Conservation (phyloP, 2,329 filamentous ascomycete genomes). For the Aspergillus udagawae region DNA sequence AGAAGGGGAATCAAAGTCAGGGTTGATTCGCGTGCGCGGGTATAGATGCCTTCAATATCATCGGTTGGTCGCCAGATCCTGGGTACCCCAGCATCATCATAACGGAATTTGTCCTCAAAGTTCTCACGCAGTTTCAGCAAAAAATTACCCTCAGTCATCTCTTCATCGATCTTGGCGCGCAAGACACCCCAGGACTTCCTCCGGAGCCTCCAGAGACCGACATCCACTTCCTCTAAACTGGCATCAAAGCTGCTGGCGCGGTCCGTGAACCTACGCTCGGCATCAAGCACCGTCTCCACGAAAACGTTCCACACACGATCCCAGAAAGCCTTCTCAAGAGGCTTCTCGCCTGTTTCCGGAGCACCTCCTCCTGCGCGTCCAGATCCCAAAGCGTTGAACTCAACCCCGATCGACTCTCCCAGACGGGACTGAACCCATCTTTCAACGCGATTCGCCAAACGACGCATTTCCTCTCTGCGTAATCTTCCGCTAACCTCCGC, state of each 20-base stretch:
- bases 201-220: constrained; percentile 86
- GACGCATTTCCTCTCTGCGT: constrained; percentile 92
- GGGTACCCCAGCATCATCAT: constrained; percentile 90
- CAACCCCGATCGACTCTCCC: constrained; percentile 79
- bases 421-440: constrained; percentile 88
- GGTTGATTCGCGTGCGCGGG: constrained; percentile 85
- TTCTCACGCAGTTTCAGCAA: constrained; percentile 93
- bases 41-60: constrained; percentile 95
- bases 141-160: constrained; percentile 96
- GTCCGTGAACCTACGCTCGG: constrained; percentile 79
- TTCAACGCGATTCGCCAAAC: constrained; percentile 84
- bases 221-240: constrained; percentile 81
- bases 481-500: constrained; percentile 81
- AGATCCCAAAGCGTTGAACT: constrained; percentile 94
- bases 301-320: constrained; percentile 92
- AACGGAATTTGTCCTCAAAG: constrained; percentile 98
- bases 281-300: constrained; percentile 74
- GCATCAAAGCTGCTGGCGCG: constrained; percentile 92
- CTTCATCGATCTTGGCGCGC: constrained; percentile 87
- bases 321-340: constrained; percentile 83
- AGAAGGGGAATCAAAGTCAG: constrained; percentile 86
- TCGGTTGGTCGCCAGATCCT: constrained; percentile 95
- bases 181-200: constrained; percentile 94
- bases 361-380: constrained; percentile 78
- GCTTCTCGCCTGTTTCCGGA: constrained; percentile 71